Conservation (phyloP, 2,329 filamentous ascomycete genomes). For the Pseudogymnoascus pannorum region DNA sequence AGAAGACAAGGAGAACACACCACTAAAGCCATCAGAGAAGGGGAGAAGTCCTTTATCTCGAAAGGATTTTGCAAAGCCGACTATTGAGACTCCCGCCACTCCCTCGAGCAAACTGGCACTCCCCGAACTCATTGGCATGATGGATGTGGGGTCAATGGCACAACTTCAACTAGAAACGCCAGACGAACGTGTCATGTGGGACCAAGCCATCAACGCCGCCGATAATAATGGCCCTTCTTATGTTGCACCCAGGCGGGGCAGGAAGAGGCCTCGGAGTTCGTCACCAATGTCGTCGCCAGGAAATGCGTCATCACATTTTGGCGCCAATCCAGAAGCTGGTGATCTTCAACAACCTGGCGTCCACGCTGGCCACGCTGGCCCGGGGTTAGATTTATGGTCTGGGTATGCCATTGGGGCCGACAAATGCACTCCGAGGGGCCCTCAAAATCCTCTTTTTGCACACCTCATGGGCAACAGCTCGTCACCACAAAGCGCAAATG, state of each 20-base stretch:
- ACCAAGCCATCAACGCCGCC: conserved; percentile 38
- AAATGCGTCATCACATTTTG: conserved; percentile 30
- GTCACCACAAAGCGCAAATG: conserved; percentile 54
- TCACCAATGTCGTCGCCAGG: conserved; percentile 62
- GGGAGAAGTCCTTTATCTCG: neutral
- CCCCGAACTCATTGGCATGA: conserved; percentile 47
- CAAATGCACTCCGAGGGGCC: conserved; percentile 21
- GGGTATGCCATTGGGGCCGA: conserved; percentile 53
- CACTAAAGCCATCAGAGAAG: neutral
- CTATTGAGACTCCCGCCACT: conserved; percentile 32
- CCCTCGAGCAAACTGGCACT: conserved; percentile 48
- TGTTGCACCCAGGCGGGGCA: conserved; percentile 37
- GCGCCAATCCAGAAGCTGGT: conserved; percentile 31
- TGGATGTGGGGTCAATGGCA: conserved; percentile 35
- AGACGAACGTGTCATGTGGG: conserved; percentile 55
- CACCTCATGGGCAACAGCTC: conserved; percentile 60
- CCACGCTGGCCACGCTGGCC: conserved; percentile 60
- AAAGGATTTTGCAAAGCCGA: conserved; percentile 19
- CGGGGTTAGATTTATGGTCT: conserved; percentile 70
- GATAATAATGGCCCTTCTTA: conserved; percentile 39
- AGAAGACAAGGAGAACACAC: conserved; percentile 24
- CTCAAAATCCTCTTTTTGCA: conserved; percentile 48
- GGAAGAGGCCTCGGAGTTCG: conserved; percentile 66
- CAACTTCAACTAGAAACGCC: conserved; percentile 46
- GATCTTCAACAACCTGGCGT: conserved; percentile 53